phyloP scores from a whole-genome alignment of 805 yeast species.

The Debaryomyces tyrocola region DNA sequence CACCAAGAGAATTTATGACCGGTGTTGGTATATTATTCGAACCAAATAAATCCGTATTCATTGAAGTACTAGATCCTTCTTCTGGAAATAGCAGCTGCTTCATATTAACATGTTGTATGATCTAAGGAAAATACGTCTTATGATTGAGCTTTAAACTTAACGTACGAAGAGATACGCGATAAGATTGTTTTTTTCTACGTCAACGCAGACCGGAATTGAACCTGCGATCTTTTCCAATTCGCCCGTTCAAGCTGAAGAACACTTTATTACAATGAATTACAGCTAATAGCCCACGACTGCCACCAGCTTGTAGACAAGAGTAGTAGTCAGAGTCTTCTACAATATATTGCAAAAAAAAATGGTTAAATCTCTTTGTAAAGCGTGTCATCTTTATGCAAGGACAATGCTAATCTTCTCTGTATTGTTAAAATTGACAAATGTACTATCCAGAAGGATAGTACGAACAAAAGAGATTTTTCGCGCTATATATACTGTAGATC shows the following conservation, averaged over 20 bases:
- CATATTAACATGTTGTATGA: not conserved
- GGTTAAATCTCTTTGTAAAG: slow-evolving; percentile 99
- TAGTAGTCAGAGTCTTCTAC: too few relatives aligned
- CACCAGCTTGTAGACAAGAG: too few relatives aligned
- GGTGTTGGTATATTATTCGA: not conserved
- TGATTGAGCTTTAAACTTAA: too few relatives aligned
- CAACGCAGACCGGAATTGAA: too few relatives aligned
- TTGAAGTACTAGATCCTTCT: not conserved
- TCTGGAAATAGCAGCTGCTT: not conserved
- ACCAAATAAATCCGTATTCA: slow-evolving; percentile 5
- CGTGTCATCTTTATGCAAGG: slow-evolving; percentile 99
- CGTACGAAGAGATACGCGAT: too few relatives aligned
- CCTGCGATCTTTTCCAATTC: too few relatives aligned
- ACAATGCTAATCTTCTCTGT: slow-evolving; percentile 99
- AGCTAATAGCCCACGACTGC: too few relatives aligned
- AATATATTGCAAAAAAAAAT: slow-evolving; percentile 58
- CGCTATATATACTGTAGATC: not conserved
- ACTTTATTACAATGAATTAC: too few relatives aligned
- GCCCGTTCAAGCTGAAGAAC: too few relatives aligned
- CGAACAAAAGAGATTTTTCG: slow-evolving; percentile 16
- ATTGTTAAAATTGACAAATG: slow-evolving; percentile 99
- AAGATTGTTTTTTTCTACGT: too few relatives aligned
- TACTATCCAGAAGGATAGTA: slow-evolving; percentile 46
- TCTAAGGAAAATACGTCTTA: too few relatives aligned
- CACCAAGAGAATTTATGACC: slow-evolving; percentile 9